These are phyloP conservation scores for Aspergillus ustus DNA, from an alignment of 2,329 filamentous ascomycete genomes.

Conservation along the genomic window DNA sequence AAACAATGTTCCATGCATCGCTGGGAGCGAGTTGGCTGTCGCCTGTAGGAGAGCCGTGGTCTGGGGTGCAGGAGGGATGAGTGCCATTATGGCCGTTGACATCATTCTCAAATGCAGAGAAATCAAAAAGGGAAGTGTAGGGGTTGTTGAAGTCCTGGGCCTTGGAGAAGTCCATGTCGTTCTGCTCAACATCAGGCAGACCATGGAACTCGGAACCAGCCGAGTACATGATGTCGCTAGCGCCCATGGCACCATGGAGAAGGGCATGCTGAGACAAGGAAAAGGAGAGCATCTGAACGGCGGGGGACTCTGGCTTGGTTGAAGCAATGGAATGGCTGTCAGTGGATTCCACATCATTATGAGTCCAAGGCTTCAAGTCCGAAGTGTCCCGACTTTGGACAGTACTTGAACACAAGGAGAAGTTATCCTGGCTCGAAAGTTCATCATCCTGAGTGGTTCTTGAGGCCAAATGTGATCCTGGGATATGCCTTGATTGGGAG, in stretches of 20 bases:
- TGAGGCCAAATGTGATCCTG: slow-evolving; percentile 46
- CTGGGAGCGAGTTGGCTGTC: slow-evolving; percentile 39
- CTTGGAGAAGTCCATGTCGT: slow-evolving; percentile 42
- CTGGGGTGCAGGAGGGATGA: slow-evolving; percentile 39
- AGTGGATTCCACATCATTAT: slow-evolving; percentile 45
- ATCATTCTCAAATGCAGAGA: slow-evolving; percentile 48
- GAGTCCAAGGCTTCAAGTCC: slow-evolving; percentile 45
- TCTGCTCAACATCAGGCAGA: slow-evolving; percentile 42
- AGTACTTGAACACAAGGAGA: slow-evolving; percentile 47
- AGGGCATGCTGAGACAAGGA: slow-evolving; percentile 45
- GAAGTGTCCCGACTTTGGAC: slow-evolving; percentile 39
- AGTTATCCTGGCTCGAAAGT: slow-evolving; percentile 46
- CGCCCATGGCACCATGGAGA: slow-evolving; percentile 43
- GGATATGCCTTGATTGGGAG: slow-evolving; percentile 42
- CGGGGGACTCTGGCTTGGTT: slow-evolving; percentile 44
- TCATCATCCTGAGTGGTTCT: slow-evolving; percentile 50
- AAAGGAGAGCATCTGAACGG: slow-evolving; percentile 49
- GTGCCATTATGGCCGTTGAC: slow-evolving; percentile 36
- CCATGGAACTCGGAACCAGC: slow-evolving; percentile 44
- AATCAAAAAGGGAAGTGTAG: slow-evolving; percentile 45
- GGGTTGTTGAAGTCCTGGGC: slow-evolving; percentile 44
- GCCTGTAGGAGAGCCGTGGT: slow-evolving; percentile 44
- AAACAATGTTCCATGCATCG: slow-evolving; percentile 43
- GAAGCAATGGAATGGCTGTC: slow-evolving; percentile 41
- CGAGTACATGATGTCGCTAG: slow-evolving; percentile 45